Evolutionary conservation across 768 basidiomycete species (phyloP).

Genomic region (Lactarius psammicola): DNA sequence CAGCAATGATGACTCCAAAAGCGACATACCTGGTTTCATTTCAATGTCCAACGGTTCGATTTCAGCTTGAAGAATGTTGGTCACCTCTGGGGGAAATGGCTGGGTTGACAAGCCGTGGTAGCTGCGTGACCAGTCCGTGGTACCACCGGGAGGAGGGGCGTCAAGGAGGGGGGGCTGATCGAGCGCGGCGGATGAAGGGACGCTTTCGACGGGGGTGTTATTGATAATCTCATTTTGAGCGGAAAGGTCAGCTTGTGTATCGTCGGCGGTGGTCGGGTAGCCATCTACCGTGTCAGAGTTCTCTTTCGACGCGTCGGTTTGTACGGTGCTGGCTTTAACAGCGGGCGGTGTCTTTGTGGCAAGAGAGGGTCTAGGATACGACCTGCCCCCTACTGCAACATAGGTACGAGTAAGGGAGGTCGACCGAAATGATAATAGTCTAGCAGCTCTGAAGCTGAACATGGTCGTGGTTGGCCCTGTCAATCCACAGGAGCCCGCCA

Average conservation of each 20-base stretch:
- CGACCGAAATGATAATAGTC: slow-evolving; percentile 2
- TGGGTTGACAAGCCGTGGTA: slow-evolving; percentile 77
- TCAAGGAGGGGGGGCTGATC: slow-evolving; percentile 26
- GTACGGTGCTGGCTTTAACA: slow-evolving; percentile 36
- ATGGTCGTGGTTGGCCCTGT: background rate
- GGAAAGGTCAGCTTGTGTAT: slow-evolving; percentile 27
- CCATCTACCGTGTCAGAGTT: slow-evolving; percentile 30
- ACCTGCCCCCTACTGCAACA: slow-evolving; percentile 12
- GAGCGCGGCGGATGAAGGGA: slow-evolving; percentile 30
- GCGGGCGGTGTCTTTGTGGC: slow-evolving; percentile 28
- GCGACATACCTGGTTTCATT: slow-evolving; percentile 81
- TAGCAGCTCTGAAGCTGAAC: slow-evolving; percentile 5
- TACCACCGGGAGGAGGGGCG: slow-evolving; percentile 18
- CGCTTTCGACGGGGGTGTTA: slow-evolving; percentile 27
- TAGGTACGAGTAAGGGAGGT: slow-evolving; percentile 16
- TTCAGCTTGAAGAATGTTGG: slow-evolving; percentile 70
- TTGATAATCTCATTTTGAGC: slow-evolving; percentile 22
- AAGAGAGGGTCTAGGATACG: slow-evolving; percentile 17
- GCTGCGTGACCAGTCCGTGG: slow-evolving; percentile 87
- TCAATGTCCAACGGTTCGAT: slow-evolving; percentile 80
- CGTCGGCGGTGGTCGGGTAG: slow-evolving; percentile 31
- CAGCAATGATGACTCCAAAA: background rate
- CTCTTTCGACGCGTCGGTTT: slow-evolving; percentile 30
- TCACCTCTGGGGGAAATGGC: slow-evolving; percentile 74
- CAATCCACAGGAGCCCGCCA: background rate